These are phyloP conservation scores for Ailanthus altissimus DNA, from an alignment of 345 rosid species.

Conservation along the genomic window DNA sequence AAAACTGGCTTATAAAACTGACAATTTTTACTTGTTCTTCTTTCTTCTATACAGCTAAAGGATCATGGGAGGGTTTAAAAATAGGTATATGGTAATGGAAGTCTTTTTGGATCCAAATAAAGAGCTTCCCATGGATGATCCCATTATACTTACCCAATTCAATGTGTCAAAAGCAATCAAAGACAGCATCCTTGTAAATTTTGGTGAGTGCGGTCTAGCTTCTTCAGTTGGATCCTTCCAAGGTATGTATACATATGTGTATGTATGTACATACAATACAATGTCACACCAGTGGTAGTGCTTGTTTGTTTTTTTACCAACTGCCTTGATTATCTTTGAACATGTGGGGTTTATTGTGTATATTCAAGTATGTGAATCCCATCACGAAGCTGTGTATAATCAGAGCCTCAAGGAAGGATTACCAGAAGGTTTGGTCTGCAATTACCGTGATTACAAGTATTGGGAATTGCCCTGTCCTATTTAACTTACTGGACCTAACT, in stretches of 20 bases:
- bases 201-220: constrained; percentile 76
- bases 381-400: constrained; percentile 67
- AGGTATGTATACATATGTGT: constrained; percentile 25
- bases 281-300: too few species aligned
- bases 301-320: too few species aligned
- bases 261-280: too few species aligned
- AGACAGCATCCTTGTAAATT: constrained; percentile 64
- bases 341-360: neutral
- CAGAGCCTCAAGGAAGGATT: constrained; percentile 68
- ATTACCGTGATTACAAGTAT: constrained; percentile 66
- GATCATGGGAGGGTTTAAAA: constrained; percentile 76
- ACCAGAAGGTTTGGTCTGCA: constrained; percentile 75
- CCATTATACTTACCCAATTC: constrained; percentile 64
- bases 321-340: neutral
- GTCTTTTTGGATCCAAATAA: constrained; percentile 69
- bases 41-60: constrained; percentile 6
- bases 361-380: constrained; percentile 76
- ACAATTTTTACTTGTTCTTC: too few species aligned
- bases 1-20: too few species aligned
- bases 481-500: constrained; percentile 68
- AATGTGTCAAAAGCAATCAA: constrained; percentile 62
- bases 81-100: constrained; percentile 76
- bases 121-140: constrained; percentile 49
- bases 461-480: constrained; percentile 60
- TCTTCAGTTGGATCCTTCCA: constrained; percentile 69